A percentile compares a stretch with the other conserved stretches of the same genome.
Evolutionary conservation across 352 stramenopile genomes (phyloP).

Genomic region (Globisporangium solare): DNA sequence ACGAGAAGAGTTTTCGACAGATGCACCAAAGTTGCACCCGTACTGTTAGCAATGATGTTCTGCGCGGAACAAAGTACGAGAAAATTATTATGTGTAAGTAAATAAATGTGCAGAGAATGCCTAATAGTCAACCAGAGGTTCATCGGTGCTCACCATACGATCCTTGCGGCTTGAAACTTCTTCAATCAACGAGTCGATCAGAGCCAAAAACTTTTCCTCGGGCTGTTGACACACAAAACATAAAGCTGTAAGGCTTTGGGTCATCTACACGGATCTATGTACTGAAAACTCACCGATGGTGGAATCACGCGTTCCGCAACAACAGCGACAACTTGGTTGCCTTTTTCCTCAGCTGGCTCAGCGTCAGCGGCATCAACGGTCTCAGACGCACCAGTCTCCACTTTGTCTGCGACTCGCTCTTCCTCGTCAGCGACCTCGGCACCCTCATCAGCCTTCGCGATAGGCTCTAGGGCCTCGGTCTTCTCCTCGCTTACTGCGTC

Average conservation of each 20-base stretch:
- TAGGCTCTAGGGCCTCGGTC: neutral
- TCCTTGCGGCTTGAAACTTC: constrained; percentile 59
- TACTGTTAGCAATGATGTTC: constrained; percentile 65
- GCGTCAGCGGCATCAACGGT: neutral
- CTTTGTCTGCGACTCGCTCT: neutral
- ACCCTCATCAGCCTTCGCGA: neutral
- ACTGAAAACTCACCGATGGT: constrained; percentile 7
- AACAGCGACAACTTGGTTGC: neutral
- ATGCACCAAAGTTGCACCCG: constrained; percentile 66
- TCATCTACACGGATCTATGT: neutral
- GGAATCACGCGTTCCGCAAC: constrained; percentile 6
- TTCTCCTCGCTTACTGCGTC: neutral
- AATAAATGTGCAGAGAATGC: neutral
- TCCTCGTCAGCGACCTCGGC: constrained; percentile 1
- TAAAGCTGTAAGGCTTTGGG: too few relatives aligned
- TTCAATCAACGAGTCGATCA: constrained; percentile 55
- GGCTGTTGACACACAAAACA: constrained; percentile 14
- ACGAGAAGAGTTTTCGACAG: constrained; percentile 66
- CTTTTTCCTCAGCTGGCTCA: constrained; percentile 9
- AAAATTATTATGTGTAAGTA: neutral
- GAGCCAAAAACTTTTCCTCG: constrained; percentile 50
- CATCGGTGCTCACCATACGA: constrained; percentile 24
- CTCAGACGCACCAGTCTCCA: neutral
- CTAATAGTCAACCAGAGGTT: neutral
- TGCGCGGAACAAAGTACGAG: constrained; percentile 3